Percentiles rank a stretch among this genome's conserved stretches.
Evolutionary conservation across 495 filamentous ascomycete species (phyloP).

Genomic region (Aspergillus wentii): DNA sequence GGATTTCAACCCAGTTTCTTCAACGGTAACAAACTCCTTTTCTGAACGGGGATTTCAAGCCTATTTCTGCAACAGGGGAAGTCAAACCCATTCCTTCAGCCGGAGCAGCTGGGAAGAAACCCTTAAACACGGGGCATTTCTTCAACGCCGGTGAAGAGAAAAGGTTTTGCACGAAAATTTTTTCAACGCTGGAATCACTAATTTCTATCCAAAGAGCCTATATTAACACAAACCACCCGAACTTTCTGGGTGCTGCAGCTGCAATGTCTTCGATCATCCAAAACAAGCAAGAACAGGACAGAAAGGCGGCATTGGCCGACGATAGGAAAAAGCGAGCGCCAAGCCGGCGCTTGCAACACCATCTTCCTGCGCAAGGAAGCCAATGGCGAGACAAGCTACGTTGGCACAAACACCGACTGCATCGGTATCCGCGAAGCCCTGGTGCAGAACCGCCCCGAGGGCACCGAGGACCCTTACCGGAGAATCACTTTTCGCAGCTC

Average conservation of each 20-base stretch:
- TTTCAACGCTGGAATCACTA: slow-evolving; percentile 91
- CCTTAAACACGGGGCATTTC: too few relatives aligned
- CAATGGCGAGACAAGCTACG: slow-evolving; percentile 38
- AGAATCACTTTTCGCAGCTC: too few relatives aligned
- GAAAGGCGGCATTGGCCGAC: slow-evolving; percentile 71
- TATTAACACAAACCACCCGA: slow-evolving; percentile 99
- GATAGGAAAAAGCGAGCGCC: slow-evolving; percentile 71
- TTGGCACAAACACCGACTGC: slow-evolving; percentile 74
- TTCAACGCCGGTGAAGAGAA: too few relatives aligned
- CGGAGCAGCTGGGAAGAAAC: too few relatives aligned
- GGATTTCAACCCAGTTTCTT: too few relatives aligned
- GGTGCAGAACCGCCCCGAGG: slow-evolving; percentile 53
- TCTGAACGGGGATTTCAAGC: too few relatives aligned
- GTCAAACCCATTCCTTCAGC: too few relatives aligned
- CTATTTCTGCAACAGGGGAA: too few relatives aligned
- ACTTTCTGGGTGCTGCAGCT: slow-evolving; percentile 95
- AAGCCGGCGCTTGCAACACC: slow-evolving; percentile 70
- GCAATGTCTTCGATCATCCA: slow-evolving; percentile 96
- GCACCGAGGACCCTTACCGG: too few relatives aligned
- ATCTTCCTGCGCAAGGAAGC: slow-evolving; percentile 53
- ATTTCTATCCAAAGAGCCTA: slow-evolving; percentile 97
- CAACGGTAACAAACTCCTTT: too few relatives aligned
- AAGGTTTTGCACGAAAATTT: too few relatives aligned
- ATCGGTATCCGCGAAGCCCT: slow-evolving; percentile 68
- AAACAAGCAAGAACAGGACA: slow-evolving; percentile 88